A percentile compares a stretch with the other conserved stretches of the same genome.
These are phyloP conservation scores for Adansonia rubrostipa DNA, from an alignment of 441 rosid species.

Conservation along the genomic window DNA sequence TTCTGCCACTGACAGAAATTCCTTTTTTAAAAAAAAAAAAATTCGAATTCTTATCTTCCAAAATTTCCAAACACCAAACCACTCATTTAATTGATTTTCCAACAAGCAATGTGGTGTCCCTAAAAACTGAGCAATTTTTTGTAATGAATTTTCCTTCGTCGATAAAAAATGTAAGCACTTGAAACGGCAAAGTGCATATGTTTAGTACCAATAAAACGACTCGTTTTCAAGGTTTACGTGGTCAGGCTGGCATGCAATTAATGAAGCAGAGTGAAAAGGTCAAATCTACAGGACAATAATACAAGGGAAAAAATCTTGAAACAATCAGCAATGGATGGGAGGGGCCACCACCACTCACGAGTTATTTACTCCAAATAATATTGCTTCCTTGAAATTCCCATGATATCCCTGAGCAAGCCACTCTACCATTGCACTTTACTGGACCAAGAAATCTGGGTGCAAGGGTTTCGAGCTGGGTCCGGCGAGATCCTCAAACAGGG, in stretches of 20 bases:
- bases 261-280: not conserved
- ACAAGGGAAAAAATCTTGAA: not conserved
- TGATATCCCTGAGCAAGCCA: not conserved
- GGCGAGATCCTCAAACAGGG: not conserved
- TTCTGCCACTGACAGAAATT: not conserved
- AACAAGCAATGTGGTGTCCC: not conserved
- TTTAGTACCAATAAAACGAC: not conserved
- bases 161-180: not conserved
- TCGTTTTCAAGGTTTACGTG: not conserved
- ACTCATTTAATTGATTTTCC: constrained; percentile 4
- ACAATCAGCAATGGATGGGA: constrained; percentile 1
- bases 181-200: not conserved
- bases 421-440: not conserved
- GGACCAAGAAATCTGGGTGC: constrained; percentile 3
- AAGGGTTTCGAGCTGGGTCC: not conserved
- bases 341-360: not conserved
- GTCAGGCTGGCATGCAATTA: not conserved
- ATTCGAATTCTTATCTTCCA: not conserved
- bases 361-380: not conserved
- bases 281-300: not conserved
- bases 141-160: not conserved
- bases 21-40: no score
- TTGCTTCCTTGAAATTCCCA: not conserved
- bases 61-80: not conserved
- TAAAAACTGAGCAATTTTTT: not conserved